A percentile compares a stretch with the other conserved stretches of the same genome.
Conservation (phyloP, 2,329 filamentous ascomycete genomes). For the Calonectria leucothoes region DNA sequence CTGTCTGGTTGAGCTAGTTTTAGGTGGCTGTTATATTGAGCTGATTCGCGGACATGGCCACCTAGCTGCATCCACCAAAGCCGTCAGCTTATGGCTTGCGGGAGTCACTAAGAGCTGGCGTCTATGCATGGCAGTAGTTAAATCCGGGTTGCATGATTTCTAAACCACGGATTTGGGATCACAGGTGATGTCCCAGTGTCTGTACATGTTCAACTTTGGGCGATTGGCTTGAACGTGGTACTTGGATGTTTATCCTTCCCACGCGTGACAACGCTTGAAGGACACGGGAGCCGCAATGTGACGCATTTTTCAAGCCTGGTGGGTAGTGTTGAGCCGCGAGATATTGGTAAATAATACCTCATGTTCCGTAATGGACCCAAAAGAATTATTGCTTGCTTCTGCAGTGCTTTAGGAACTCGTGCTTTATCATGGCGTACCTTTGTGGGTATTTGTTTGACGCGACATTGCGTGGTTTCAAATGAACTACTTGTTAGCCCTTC, state of each 20-base stretch:
- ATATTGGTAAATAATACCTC: neutral
- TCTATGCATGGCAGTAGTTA: neutral
- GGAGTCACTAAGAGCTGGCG: neutral
- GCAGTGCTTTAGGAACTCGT: neutral
- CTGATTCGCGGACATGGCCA: neutral
- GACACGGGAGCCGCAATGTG: neutral
- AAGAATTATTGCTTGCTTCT: neutral
- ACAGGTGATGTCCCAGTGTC: no score
- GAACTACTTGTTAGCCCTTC: no score
- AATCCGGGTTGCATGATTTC: neutral
- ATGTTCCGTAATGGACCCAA: no score
- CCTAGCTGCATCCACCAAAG: neutral
- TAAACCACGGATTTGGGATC: neutral
- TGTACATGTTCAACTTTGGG: neutral
- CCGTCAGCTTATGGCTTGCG: neutral
- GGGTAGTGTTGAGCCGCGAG: neutral
- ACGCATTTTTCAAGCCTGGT: neutral
- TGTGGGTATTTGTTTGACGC: no score
- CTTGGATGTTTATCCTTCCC: no score
- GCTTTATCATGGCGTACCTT: neutral
- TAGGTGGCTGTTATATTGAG: neutral
- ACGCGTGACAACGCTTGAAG: no score
- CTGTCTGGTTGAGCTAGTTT: neutral
- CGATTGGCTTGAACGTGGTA: no score
- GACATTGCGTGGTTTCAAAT: no score